Conservation (phyloP, 2,329 filamentous ascomycete species). For the Remersonia thermophila region DNA sequence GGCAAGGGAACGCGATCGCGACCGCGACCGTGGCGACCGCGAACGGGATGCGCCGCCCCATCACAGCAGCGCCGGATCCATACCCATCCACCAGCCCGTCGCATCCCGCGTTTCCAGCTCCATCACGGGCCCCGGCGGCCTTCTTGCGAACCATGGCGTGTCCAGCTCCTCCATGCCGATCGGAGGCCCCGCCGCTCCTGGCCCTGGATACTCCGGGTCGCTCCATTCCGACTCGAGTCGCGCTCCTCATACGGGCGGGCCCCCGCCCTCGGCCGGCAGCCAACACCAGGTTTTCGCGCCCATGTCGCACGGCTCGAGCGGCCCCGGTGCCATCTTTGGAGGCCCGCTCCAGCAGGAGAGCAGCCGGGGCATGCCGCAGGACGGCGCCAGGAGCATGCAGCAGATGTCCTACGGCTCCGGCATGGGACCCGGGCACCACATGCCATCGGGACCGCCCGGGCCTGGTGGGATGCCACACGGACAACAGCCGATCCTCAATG, state of each 20-base stretch:
- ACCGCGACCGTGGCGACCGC: constrained; percentile 54
- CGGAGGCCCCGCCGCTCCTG: constrained; percentile 38
- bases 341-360: constrained; percentile 52
- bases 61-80: constrained; percentile 77
- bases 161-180: constrained; percentile 41
- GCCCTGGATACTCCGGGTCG: constrained; percentile 41
- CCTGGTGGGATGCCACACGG: constrained; percentile 56
- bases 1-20: constrained; percentile 30
- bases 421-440: constrained; percentile 27
- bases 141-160: constrained; percentile 62
- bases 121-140: constrained; percentile 83
- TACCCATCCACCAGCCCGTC: constrained; percentile 89
- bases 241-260: constrained; percentile 38
- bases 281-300: constrained; percentile 48
- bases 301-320: constrained; percentile 37
- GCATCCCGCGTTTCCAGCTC: constrained; percentile 67
- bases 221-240: constrained; percentile 41
- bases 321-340: constrained; percentile 54
- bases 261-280: constrained; percentile 25
- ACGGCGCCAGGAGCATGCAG: constrained; percentile 48
- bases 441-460: constrained; percentile 27
- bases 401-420: constrained; percentile 42
- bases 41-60: constrained; percentile 53
- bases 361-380: constrained; percentile 40
- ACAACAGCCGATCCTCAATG: constrained; percentile 73